Base-by-base conservation (phyloP, 345 rosid genomes). In the Dipteronia sinensis region DNA sequence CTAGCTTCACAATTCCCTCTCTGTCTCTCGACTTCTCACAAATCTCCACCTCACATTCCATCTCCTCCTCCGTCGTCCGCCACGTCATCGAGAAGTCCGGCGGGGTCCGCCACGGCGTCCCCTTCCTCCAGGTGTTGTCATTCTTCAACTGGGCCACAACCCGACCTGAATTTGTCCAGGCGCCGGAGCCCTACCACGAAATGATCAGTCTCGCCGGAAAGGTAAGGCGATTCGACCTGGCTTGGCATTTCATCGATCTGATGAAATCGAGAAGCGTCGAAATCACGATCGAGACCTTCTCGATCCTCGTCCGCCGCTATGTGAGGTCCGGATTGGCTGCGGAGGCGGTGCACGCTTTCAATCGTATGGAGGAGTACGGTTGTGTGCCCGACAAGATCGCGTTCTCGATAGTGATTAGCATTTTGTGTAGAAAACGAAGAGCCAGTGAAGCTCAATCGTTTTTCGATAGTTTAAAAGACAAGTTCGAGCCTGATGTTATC, bases 291-390 rank as follows among this genome's bases (percentile, higher is more conserved):
- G 87, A 83, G 19, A 90, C 97, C 1, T 96, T 94, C 85, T 84
- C 95, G 71, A 83, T 88, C 76, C 83, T 96, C 2, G 78, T 96
- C 31, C 88, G 98, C 70, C 97, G 99, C 16, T 96, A 92, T 23
- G 94, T 90, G 77, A 89, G 90, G 83, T 97, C 98, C 17, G 98
- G 98, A 47, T 58, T 96, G 81, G 85, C 94, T 15, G 87, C 87
- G 3, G 99, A 96, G 87, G 99, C 99, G 1, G 90, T 92, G n/a
- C 95, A 89, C 82, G 89, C 95, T 10, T 94, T 96, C 73, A 91
- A 94, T 44, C 93, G 97, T 0, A 94, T 96, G 98, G 99, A 96
- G 84, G 98, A 96, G 44, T 94, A 94, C 74, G 90, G 88, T 29
- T 91, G 97, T 61, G 73, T 58, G 75, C 98, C 98, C 1, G 95